Evolutionary conservation across 2,329 filamentous ascomycete genomes (phyloP).

Genomic region (Coleophoma crateriformis): DNA sequence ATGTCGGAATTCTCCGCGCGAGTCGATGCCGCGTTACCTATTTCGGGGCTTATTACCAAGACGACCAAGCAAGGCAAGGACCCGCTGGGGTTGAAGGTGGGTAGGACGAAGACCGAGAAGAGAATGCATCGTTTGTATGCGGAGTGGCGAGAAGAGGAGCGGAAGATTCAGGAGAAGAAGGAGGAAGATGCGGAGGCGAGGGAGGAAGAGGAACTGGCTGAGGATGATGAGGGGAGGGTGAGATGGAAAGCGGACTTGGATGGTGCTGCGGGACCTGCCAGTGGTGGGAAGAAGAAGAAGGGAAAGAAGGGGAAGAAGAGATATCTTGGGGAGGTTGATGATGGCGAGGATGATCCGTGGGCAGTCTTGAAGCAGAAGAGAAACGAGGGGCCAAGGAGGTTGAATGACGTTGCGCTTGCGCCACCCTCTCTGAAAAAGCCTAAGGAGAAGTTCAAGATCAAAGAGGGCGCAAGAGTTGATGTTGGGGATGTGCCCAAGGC

Average conservation of each 20-base stretch:
- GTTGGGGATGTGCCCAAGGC: slow-evolving; percentile 64
- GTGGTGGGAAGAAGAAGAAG: slow-evolving; percentile 26
- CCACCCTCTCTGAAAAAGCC: slow-evolving; percentile 26
- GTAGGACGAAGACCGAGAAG: slow-evolving; percentile 77
- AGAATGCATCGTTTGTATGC: slow-evolving; percentile 76
- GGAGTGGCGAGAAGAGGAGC: slow-evolving; percentile 67
- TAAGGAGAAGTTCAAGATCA: slow-evolving; percentile 34
- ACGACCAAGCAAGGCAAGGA: slow-evolving; percentile 54
- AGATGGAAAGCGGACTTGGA: slow-evolving; percentile 59
- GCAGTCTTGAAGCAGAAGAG: slow-evolving; percentile 21
- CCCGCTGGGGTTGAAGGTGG: slow-evolving; percentile 58
- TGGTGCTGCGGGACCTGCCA: slow-evolving; percentile 32
- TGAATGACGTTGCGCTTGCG: slow-evolving; percentile 32
- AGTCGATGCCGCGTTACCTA: slow-evolving; percentile 78
- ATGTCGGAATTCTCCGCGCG: slow-evolving; percentile 76
- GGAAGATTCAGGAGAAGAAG: slow-evolving; percentile 33
- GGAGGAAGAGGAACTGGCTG: slow-evolving; percentile 23
- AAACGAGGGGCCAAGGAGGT: slow-evolving; percentile 18
- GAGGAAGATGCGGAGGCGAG: slow-evolving; percentile 22
- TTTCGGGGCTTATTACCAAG: slow-evolving; percentile 64
- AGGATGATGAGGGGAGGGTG: slow-evolving; percentile 27
- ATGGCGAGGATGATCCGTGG: slow-evolving; percentile 29
- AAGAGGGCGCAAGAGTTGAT: slow-evolving; percentile 55
- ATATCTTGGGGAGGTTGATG: slow-evolving; percentile 37
- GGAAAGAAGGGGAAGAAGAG: slow-evolving; percentile 22